phyloP scores from a whole-genome alignment of 305 asterid species.

The Fraxinus xanthoxyloides region DNA sequence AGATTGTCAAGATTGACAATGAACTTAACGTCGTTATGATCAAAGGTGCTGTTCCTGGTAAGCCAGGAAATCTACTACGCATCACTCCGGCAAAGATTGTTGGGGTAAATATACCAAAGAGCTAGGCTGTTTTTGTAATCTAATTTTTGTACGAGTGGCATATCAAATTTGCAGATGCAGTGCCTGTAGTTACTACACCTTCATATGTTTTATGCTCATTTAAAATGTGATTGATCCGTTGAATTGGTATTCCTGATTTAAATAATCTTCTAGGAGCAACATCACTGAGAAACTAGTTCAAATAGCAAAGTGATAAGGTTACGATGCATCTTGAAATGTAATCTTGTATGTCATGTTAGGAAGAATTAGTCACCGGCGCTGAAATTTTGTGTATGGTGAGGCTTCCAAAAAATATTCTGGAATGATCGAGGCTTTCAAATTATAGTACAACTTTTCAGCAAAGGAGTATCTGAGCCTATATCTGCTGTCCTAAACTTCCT shows the following conservation, averaged over 20 bases:
- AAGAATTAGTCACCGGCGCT: neutral
- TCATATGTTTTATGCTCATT: neutral
- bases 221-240: neutral
- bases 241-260: neutral
- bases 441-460: neutral
- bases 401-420: neutral
- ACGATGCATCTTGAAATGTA: neutral
- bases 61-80: conserved; percentile 94
- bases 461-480: neutral
- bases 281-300: neutral
- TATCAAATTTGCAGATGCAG: neutral
- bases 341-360: neutral
- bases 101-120: conserved; percentile 82
- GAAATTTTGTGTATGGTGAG: neutral
- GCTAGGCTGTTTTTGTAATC: conserved; percentile 31
- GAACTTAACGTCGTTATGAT: conserved; percentile 77
- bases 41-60: conserved; percentile 95
- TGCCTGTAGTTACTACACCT: neutral
- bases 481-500: neutral
- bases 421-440: neutral
- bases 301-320: neutral
- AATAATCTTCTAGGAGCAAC: neutral
- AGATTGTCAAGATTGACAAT: conserved; percentile 75
- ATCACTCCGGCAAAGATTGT: conserved; percentile 95
- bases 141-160: conserved; percentile 4